Percentiles rank a stretch among this genome's conserved stretches.
These are phyloP conservation scores for Malus hybrid DNA, from an alignment of 331 rosid species.

Conservation along the genomic window DNA sequence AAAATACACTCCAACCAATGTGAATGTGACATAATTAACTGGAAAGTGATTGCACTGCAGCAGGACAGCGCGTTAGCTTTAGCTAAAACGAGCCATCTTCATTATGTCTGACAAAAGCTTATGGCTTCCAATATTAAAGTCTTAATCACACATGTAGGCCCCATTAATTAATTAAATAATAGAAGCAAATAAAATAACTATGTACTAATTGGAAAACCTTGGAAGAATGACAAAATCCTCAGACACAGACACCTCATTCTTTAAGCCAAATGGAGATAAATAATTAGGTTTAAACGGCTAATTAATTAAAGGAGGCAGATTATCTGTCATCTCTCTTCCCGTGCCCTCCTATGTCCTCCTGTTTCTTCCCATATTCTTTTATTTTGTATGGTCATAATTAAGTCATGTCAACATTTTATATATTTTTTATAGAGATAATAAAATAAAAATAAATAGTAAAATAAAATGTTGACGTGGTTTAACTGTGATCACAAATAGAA, in stretches of 20 bases:
- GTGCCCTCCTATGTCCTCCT: too few relatives aligned
- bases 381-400: too few relatives aligned
- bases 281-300: background rate
- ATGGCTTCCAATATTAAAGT: background rate
- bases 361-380: too few relatives aligned
- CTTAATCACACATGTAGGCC: background rate
- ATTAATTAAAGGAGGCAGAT: background rate
- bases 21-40: background rate
- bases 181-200: background rate
- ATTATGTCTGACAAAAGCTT: constrained; percentile 12
- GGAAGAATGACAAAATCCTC: constrained; percentile 18
- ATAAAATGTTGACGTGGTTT: too few relatives aligned
- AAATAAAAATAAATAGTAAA: too few relatives aligned
- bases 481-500: too few relatives aligned
- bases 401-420: too few relatives aligned
- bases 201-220: background rate
- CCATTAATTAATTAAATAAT: background rate
- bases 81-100: background rate
- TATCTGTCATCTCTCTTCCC: too few relatives aligned
- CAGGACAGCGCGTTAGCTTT: background rate
- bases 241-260: constrained; percentile 1
- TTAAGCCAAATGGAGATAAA: background rate
- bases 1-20: too few relatives aligned
- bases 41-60: background rate
- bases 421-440: too few relatives aligned